A percentile compares a stretch with the other conserved stretches of the same genome.
phyloP scores from a whole-genome alignment of 1,284 basidiomycete genomes.

The Peniophora sp. region DNA sequence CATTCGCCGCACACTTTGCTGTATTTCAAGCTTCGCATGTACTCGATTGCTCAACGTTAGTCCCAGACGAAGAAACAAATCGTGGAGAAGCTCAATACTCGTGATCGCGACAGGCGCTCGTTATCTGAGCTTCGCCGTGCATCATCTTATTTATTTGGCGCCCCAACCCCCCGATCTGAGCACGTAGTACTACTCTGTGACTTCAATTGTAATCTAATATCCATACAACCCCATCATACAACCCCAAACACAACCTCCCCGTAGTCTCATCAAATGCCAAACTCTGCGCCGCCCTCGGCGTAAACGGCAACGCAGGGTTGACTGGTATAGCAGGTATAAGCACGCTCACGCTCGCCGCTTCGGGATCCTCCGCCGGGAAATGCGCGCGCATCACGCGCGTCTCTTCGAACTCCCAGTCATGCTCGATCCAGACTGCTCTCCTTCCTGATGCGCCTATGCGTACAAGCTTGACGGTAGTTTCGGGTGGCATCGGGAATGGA shows the following conservation, averaged over 20 bases:
- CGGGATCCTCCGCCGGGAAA: conserved; percentile 20
- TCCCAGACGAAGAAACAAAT: too few relatives aligned
- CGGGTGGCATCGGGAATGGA: conserved; percentile 19
- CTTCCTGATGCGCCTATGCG: conserved; percentile 38
- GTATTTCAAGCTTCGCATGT: too few relatives aligned
- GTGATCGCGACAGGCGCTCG: too few relatives aligned
- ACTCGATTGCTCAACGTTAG: too few relatives aligned
- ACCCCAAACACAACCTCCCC: conserved; percentile 38
- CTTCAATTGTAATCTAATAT: conserved; percentile 36
- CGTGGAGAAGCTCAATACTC: too few relatives aligned
- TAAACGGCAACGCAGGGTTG: conserved; percentile 38
- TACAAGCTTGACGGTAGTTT: conserved; percentile 31
- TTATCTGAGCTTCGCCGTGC: too few relatives aligned
- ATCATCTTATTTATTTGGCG: too few relatives aligned
- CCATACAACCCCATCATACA: conserved; percentile 42
- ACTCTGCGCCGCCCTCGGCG: conserved; percentile 31
- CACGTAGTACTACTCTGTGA: conserved; percentile 11
- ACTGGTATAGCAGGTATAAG: conserved; percentile 33
- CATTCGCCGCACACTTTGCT: too few relatives aligned
- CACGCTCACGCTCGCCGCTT: conserved; percentile 17
- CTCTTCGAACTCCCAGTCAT: conserved; percentile 39
- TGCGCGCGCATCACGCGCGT: conserved; percentile 38
- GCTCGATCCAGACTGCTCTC: conserved; percentile 45
- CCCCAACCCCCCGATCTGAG: too few relatives aligned
- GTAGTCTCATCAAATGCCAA: conserved; percentile 44